These are phyloP conservation scores for Talaromyces sp. DNA, from an alignment of 2,329 filamentous ascomycete genomes.

Conservation along the genomic window DNA sequence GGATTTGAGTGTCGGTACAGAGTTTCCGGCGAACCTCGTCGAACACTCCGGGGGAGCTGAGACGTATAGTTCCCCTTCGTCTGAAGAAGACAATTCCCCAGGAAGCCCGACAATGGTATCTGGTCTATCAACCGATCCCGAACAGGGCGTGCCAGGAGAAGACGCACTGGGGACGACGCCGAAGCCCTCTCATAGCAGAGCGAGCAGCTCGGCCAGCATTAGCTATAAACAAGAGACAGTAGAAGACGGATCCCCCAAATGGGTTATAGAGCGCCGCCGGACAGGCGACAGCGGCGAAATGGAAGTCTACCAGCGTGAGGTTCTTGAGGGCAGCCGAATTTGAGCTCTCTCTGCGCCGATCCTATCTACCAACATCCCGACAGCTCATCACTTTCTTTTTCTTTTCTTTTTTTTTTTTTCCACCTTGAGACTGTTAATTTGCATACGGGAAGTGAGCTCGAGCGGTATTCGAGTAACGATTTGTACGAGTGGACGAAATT, in stretches of 20 bases:
- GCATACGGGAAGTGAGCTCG: not conserved
- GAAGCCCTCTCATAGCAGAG: conserved; percentile 23
- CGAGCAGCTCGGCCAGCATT: conserved; percentile 30
- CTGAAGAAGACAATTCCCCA: conserved; percentile 7
- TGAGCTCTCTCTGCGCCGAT: not conserved
- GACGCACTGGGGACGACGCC: not conserved
- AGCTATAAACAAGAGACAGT: conserved; percentile 27
- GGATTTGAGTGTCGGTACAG: conserved; percentile 2
- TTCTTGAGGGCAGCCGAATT: not conserved
- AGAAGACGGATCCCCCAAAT: conserved; percentile 25
- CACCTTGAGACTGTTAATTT: not conserved
- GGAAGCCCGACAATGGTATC: conserved; percentile 10
- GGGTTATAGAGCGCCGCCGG: conserved; percentile 30
- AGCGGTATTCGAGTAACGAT: not conserved
- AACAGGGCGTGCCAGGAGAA: conserved; percentile 6
- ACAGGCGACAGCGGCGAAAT: conserved; percentile 27
- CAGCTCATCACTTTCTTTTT: not conserved
- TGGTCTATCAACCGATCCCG: not conserved
- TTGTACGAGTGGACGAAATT: not conserved
- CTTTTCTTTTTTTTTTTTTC: not conserved
- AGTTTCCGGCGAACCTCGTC: not conserved
- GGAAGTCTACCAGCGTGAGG: conserved; percentile 22
- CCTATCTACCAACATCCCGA: not conserved
- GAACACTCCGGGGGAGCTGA: not conserved
- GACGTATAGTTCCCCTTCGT: conserved; percentile 2